phyloP scores from a whole-genome alignment of 768 basidiomycete species.

The Gloeopeniophorella convolvens region DNA sequence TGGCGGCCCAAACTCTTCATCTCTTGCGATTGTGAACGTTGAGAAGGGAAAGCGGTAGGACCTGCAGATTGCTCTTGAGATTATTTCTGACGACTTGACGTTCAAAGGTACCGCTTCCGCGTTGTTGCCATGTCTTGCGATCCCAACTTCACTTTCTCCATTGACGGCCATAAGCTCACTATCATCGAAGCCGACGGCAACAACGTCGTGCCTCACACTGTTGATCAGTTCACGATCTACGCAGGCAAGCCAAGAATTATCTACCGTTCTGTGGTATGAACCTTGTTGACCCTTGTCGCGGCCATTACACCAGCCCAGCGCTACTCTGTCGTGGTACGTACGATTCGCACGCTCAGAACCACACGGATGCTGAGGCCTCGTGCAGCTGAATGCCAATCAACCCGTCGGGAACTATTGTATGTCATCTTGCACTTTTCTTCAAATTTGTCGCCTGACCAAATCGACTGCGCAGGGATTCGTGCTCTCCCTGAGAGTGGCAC shows the following conservation, averaged over 20 bases:
- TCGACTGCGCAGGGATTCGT: too few species aligned
- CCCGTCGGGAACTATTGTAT: too few species aligned
- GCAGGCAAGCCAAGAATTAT: conserved; percentile 2
- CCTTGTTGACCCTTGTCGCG: background rate
- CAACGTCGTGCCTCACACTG: conserved; percentile 14
- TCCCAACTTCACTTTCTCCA: conserved; percentile 38
- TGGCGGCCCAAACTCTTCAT: background rate
- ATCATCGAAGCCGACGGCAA: conserved; percentile 18
- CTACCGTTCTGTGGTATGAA: too few species aligned
- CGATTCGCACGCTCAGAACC: background rate
- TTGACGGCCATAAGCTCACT: conserved; percentile 18
- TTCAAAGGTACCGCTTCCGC: conserved; percentile 40
- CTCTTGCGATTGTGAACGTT: background rate
- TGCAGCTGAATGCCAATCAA: background rate
- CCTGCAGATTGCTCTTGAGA: background rate
- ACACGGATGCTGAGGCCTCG: background rate
- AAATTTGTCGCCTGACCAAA: too few species aligned
- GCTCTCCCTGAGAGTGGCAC: too few species aligned
- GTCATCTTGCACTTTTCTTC: too few species aligned
- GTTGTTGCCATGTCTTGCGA: conserved; percentile 41
- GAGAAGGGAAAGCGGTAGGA: background rate
- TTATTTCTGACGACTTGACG: background rate
- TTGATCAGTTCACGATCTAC: conserved; percentile 16
- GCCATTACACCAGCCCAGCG: conserved; percentile 19
- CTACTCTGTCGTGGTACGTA: conserved; percentile 13